Conservation (phyloP, 2,329 filamentous ascomycete genomes). For the Aspergillus aculeatinus region DNA sequence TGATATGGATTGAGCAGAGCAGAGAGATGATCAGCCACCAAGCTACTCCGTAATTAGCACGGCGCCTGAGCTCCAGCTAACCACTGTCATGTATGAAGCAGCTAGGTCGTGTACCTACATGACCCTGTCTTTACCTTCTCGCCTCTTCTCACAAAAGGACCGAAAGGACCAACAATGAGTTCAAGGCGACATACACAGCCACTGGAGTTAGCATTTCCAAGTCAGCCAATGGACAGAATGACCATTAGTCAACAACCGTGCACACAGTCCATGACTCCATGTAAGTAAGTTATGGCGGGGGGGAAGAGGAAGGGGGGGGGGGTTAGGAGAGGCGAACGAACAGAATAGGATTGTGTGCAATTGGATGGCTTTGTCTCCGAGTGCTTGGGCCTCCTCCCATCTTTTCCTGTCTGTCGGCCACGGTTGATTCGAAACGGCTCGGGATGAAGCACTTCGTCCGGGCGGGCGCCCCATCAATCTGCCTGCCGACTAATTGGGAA, state of each 20-base stretch:
- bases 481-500: neutral
- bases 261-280: neutral
- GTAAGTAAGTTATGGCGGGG: neutral
- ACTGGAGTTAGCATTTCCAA: neutral
- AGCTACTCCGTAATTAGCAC: neutral
- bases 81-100: too few species aligned
- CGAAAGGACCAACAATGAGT: neutral
- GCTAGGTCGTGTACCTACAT: neutral
- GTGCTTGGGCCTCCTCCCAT: conserved; percentile 22
- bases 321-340: too few species aligned
- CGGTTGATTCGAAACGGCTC: conserved; percentile 10
- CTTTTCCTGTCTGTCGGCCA: conserved; percentile 2
- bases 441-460: conserved; percentile 6
- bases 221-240: neutral
- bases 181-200: neutral
- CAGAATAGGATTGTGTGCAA: neutral
- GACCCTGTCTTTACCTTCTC: neutral
- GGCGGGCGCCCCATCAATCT: neutral
- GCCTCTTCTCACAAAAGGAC: neutral
- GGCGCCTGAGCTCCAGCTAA: neutral
- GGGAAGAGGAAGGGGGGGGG: neutral
- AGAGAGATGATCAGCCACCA: conserved; percentile 1
- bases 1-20: neutral
- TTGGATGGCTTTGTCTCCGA: conserved; percentile 18
- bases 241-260: neutral